phyloP scores from a whole-genome alignment of 305 asterid genomes.

The Fraxinus platypoda region DNA sequence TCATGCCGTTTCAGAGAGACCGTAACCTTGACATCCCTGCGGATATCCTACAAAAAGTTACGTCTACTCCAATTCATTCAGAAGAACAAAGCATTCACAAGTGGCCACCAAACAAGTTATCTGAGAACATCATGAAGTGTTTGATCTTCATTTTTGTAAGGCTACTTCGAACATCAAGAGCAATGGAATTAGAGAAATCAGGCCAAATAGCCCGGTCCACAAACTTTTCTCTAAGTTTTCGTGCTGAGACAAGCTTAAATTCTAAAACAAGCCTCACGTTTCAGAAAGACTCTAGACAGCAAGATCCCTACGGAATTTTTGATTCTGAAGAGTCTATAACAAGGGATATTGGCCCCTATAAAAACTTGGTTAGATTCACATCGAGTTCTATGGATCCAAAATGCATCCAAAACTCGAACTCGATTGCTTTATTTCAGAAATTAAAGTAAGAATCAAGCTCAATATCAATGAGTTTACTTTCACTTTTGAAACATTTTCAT shows the following conservation, averaged over 20 bases:
- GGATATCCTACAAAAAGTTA: conserved; percentile 34
- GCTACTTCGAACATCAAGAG: conserved; percentile 68
- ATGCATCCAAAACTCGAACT: conserved; percentile 67
- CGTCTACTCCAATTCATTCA: conserved; percentile 43
- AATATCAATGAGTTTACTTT: not conserved
- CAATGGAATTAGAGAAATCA: conserved; percentile 74
- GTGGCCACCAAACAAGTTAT: conserved; percentile 82
- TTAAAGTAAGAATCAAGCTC: conserved; percentile 46
- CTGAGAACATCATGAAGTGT: conserved; percentile 90
- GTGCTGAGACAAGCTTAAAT: conserved; percentile 54
- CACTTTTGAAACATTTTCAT: not conserved
- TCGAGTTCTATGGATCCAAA: conserved; percentile 70
- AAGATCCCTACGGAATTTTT: conserved; percentile 80
- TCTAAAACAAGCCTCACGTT: conserved; percentile 33
- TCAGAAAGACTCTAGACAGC: conserved; percentile 74
- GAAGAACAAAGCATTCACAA: conserved; percentile 56
- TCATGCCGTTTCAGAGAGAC: conserved; percentile 49
- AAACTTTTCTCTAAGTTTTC: conserved; percentile 66
- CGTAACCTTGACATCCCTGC: conserved; percentile 37
- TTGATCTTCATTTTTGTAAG: conserved; percentile 68
- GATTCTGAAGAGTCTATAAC: conserved; percentile 60
- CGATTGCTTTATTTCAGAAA: conserved; percentile 68
- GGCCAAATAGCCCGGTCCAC: conserved; percentile 66
- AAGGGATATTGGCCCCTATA: conserved; percentile 83
- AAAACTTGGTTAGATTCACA: conserved; percentile 71